Evolutionary conservation across 768 basidiomycete genomes (phyloP).

Genomic region (Leccinum broughii): DNA sequence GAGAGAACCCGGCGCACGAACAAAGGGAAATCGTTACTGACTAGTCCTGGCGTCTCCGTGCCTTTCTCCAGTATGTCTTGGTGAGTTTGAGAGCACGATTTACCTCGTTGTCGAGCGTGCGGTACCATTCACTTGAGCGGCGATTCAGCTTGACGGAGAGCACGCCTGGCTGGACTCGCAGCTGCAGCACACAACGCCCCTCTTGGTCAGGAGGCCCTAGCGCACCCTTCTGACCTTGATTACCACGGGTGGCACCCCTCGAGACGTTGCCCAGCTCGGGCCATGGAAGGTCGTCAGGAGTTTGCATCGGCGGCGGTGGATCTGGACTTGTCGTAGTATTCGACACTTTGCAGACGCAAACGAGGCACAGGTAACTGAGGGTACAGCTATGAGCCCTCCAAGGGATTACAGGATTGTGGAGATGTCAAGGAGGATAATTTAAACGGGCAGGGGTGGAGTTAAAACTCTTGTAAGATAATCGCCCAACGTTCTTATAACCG

Average conservation of each 20-base stretch:
- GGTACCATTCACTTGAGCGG: slow-evolving; percentile 82
- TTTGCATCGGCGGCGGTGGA: slow-evolving; percentile 35
- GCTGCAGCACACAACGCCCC: slow-evolving; percentile 75
- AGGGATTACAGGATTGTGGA: slow-evolving; percentile 13
- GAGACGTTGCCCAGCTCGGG: slow-evolving; percentile 85
- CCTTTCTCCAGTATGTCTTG: slow-evolving; percentile 85
- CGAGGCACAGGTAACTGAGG: slow-evolving; percentile 11
- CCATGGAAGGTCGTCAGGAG: slow-evolving; percentile 78
- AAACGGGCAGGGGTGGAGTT: slow-evolving; percentile 37
- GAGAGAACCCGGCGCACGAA: not conserved
- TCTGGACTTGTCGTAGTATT: slow-evolving; percentile 7
- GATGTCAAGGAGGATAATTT: slow-evolving; percentile 25
- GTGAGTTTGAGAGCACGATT: slow-evolving; percentile 80
- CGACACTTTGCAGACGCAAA: slow-evolving; percentile 6
- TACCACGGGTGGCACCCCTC: slow-evolving; percentile 78
- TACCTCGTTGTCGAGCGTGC: slow-evolving; percentile 74
- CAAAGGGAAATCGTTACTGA: slow-evolving; percentile 16
- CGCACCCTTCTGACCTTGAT: slow-evolving; percentile 84
- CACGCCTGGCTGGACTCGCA: slow-evolving; percentile 81
- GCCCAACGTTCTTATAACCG: slow-evolving; percentile 37
- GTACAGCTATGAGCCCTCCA: slow-evolving; percentile 18
- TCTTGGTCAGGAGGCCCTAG: slow-evolving; percentile 70
- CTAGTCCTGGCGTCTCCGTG: slow-evolving; percentile 77
- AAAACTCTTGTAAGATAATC: slow-evolving; percentile 38
- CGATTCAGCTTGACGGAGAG: slow-evolving; percentile 73